Evolutionary conservation across 441 rosid genomes (phyloP).

Genomic region (Metrosideros polymorpha): DNA sequence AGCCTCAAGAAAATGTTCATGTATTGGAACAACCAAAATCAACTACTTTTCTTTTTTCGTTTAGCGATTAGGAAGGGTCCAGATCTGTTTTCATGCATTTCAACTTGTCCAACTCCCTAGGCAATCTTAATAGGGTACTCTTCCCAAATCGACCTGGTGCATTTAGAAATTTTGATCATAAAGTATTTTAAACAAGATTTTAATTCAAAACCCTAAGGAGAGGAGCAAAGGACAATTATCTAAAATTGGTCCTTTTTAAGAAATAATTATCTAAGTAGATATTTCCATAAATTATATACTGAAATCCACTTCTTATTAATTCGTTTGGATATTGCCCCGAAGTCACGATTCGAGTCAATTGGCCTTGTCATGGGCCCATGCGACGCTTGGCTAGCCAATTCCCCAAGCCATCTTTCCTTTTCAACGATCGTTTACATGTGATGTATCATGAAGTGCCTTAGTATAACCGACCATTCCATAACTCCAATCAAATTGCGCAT

Average conservation of each 20-base stretch:
- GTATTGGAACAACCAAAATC: neutral
- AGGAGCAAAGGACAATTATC: neutral
- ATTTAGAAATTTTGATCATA: neutral
- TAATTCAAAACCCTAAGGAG: neutral
- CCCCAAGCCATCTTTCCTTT: neutral
- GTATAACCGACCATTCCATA: neutral
- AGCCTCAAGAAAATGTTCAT: neutral
- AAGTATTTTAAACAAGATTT: neutral
- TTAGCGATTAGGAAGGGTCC: neutral
- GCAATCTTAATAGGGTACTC: neutral
- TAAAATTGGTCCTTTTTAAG: neutral
- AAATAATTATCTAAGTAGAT: neutral
- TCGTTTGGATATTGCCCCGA: neutral
- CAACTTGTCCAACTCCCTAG: neutral
- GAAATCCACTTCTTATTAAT: neutral
- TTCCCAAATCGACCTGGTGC: neutral
- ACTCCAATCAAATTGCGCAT: neutral
- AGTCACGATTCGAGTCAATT: neutral
- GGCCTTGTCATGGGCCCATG: neutral
- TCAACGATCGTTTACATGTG: neutral
- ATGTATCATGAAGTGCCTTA: neutral
- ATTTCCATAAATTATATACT: neutral
- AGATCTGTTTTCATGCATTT: rapidly evolving
- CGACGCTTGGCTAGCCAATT: neutral
- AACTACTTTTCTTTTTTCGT: neutral